Base-by-base conservation (phyloP, 768 basidiomycete genomes). In the Podaxis sp. region DNA sequence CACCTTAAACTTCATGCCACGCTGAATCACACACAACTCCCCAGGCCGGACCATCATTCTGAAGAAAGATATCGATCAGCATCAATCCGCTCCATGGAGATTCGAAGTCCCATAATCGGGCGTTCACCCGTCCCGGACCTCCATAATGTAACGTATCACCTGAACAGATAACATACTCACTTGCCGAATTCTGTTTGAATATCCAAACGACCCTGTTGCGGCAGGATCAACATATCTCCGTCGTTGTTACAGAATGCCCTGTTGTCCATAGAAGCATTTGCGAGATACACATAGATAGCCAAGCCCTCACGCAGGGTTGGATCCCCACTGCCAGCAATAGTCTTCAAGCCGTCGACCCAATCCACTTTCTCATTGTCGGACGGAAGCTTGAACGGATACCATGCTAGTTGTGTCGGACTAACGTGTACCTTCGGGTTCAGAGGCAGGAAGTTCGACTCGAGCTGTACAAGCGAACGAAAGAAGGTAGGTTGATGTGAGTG, bases 171-270 rank as follows among this genome's bases (percentile, higher is more conserved):
- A 5, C 62, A 3, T 16, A 74, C 82, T 64, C 64, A 86, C 85
- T 78, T 83, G 55, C 87, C 87, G 62, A 85, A 81, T 69, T 89
- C 87, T 1, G 87, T 88, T 70, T 86, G 86, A 44, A 89, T 80
- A 67, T 88, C 86, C 63, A 89, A 71, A 11, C 85, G 76, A 4
- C 87, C 87, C 66, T 82, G 77, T 67, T 87, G 82, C 7, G 87
- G 87, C 16, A 88, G 72, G 66, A 89, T 83, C 67, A 88, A 71
- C 76, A 87, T 81, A 69, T 88, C 86, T 5, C 87, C 86, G 63
- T 88, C 86, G 50, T 76, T 83, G 66, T 85, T 83, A 62, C 78
- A 79, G 69, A 86, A 86, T 2, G 86, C 86, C 65, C 74, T 78
- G 57, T 80, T 83, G 38, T 73, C 79, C 86, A 88, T 88, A 4